Evolutionary conservation across 108 stramenopile species (phyloP), one percentile per base, ranked within the genome.

Genomic region (Nitzschia sp.): DNA sequence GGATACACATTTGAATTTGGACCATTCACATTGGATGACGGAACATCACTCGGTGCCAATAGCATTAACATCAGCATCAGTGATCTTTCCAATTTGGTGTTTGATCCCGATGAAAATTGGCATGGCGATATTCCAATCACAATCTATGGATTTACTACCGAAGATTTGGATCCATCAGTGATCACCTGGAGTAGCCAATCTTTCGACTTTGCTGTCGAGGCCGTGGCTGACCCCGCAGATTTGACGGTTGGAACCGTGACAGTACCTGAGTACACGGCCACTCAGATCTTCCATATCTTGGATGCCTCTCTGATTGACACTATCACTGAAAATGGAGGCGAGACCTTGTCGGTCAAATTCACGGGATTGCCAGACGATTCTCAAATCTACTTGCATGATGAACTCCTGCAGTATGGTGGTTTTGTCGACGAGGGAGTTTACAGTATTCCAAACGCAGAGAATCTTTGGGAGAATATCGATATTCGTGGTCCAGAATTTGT

Each of bases 281-380:
- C 57, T 10, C 15, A 25, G 14, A 37, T 58, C 38, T 14, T 26
- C 38, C 10, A 39, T 19, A n/a, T 58, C 14, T 26, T 63, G 22
- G 20, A 20, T 29, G 62, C 62, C 21, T 1, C 41, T 29, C 62
- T 63, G 2, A 24, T 22, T 25, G 62, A 63, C 21, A 63, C 2
- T 20, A 48, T 63, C 20, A 46, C 62, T 48, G 43, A 43, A 14
- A 63, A 63, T 46, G 62, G 62, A 25, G 46, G 62, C 7, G 62
- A 63, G 44, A 25, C 12, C 1, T 3, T 63, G 42, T 46, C 41
- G 3, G 62, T 63, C 21, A 63, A 48, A 22, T 63, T 63, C 22
- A 25, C 20, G 1, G 25, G 25, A 21, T 21, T 63, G 19, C 62
- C 62, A 22, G 21, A 22, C 11, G 62, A 24, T 9, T 63, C 62